Evolutionary conservation across 2,329 filamentous ascomycete genomes (phyloP), one percentile per base, ranked within the genome.

Genomic region (Geosmithia morbida): DNA sequence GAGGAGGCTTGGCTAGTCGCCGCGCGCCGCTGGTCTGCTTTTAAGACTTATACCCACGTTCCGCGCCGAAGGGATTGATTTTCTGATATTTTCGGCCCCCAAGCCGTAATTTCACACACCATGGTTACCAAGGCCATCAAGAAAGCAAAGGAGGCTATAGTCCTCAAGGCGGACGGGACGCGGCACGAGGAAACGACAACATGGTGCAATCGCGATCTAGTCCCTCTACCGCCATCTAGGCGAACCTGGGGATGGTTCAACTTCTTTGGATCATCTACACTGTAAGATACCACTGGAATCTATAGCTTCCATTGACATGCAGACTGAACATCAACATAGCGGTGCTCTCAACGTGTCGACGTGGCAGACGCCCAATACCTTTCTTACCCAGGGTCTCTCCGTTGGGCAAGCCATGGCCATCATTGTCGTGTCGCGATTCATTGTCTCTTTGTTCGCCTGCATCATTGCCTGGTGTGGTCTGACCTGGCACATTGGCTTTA

Each of bases 401-500:
- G 68, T 71, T 2, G 56, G 61, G 10, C 69, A 72, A 50, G 56
- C 69, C 20, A 69, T 74, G 64, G 53, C 61, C n/a, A 61, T 71
- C 48, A 71, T 72, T 29, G 57, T 71, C 17, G 46, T 73, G 6
- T 65, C 64, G 7, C 61, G 66, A 4, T 51, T 68, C 0, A 54
- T 72, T 4, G 65, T 71, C 46, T 60, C 60, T 2, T 44, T 64
- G 8, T 72, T 72, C 50, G 62, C 69, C 0, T 61, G 61, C 11
- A 51, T 71, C 4, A 65, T 72, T 20, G 69, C 66, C 8, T 71
- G 68, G 67, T 66, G 64, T 19, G 70, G 70, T 13, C 47, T 72
- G 4, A 64, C 62, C 40, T 73, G 69, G 69, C 70, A 74, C 52
- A 66, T 74, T 48, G 70, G 70, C 47, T 68, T 71, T 52, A 72